phyloP scores from a whole-genome alignment of 2,329 filamentous ascomycete species.

The Verticillium dahliae region DNA sequence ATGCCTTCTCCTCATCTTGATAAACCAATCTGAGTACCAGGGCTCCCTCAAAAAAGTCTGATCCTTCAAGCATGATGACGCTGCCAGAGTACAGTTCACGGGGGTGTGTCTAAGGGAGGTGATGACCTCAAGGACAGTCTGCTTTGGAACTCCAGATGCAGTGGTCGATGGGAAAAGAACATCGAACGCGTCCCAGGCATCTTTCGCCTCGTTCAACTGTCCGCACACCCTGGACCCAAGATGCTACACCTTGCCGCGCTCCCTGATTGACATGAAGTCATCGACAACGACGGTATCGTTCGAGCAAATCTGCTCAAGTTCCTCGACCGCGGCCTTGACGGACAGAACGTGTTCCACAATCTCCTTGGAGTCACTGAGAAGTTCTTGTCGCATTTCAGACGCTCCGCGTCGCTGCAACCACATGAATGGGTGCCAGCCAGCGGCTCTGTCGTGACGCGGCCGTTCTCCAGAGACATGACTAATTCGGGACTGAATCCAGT shows the following conservation, averaged over 20 bases:
- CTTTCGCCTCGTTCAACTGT: constrained; percentile 4
- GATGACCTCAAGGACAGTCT: constrained; percentile 7
- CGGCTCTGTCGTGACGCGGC: constrained; percentile 10
- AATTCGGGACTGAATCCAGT: constrained; percentile 14
- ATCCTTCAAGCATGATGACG: constrained; percentile 7
- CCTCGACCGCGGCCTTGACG: constrained; percentile 9
- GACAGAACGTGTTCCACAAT: constrained; percentile 13
- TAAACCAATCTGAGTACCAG: constrained; percentile 2
- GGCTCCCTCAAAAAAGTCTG: constrained; percentile 8
- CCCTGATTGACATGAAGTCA: constrained; percentile 11
- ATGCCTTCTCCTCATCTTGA: not conserved
- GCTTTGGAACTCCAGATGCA: constrained; percentile 13
- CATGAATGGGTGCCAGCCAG: constrained; percentile 10
- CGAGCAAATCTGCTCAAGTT: constrained; percentile 9
- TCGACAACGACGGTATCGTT: constrained; percentile 9
- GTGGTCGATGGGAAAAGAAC: constrained; percentile 15
- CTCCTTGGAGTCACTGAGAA: constrained; percentile 10
- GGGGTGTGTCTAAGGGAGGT: constrained; percentile 5
- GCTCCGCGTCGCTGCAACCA: not conserved
- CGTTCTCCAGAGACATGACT: constrained; percentile 7
- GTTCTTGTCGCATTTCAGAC: constrained; percentile 1
- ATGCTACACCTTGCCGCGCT: constrained; percentile 12
- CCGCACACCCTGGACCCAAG: constrained; percentile 12
- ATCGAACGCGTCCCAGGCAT: constrained; percentile 12
- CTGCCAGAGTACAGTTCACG: constrained; percentile 14